Conservation (phyloP, 495 filamentous ascomycete genomes). For the Trichoderma asperelloides region DNA sequence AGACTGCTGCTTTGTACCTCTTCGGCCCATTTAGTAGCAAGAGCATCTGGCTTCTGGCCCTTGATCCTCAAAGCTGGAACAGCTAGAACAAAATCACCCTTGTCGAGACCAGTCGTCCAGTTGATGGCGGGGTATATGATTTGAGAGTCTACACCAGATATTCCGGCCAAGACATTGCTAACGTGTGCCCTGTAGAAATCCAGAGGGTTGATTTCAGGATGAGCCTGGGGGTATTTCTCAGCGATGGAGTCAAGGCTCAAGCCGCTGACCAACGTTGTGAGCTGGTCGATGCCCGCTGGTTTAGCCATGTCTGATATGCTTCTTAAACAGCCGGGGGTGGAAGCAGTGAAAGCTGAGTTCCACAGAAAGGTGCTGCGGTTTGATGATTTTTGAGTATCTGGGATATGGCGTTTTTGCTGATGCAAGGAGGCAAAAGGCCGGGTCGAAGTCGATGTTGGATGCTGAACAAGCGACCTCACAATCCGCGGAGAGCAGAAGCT, state of each 20-base stretch:
- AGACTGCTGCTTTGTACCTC: conserved; percentile 37
- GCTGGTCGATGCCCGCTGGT: conserved; percentile 22
- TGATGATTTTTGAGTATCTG: background rate
- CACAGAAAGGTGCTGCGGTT: background rate
- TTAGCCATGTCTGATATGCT: conserved; percentile 7
- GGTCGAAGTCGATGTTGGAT: background rate
- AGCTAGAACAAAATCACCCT: conserved; percentile 78
- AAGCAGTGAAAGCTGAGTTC: background rate
- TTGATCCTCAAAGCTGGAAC: conserved; percentile 74
- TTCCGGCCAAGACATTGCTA: conserved; percentile 59
- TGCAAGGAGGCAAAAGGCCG: background rate
- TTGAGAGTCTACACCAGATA: conserved; percentile 60
- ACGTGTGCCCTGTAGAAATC: conserved; percentile 86
- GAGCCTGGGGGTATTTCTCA: conserved; percentile 43
- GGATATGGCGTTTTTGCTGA: background rate
- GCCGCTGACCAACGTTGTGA: conserved; percentile 29
- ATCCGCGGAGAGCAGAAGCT: background rate
- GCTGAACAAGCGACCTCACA: background rate
- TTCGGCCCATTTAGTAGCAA: conserved; percentile 59
- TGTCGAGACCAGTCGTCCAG: conserved; percentile 79
- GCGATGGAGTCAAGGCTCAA: conserved; percentile 28
- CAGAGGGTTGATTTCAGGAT: conserved; percentile 69
- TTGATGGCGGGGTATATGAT: conserved; percentile 70
- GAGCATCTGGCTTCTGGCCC: conserved; percentile 67
- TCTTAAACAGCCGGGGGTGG: background rate